Base-by-base conservation (phyloP, 2,329 filamentous ascomycete species). In the Clarireedia sp. region DNA sequence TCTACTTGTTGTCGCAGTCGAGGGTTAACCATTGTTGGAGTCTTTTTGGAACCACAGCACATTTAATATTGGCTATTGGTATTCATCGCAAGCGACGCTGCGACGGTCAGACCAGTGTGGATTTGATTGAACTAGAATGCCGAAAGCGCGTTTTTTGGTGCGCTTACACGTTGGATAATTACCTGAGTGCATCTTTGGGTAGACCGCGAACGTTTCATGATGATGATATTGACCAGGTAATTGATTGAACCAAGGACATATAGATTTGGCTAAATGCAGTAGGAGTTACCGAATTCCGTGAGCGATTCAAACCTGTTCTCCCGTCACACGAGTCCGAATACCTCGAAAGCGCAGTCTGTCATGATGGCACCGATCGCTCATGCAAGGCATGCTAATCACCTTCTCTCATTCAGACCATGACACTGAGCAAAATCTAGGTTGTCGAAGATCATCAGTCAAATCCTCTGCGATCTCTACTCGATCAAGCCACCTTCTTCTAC, bases 141-240 rank as follows among this genome's bases (percentile, higher is more conserved):
- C 72, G 78, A 3, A 77, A 76, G 58, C 71, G 79, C n/a, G 72
- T 81, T 0, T 85, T 87, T 51, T 86, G 83, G 83, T 80, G 78
- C 33, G 78, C 80, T 0, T 86, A 86, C 62, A 79, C 76, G 14
- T 69, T 86, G 3, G 82, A 86, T 63, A 82, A 79, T 50, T 86
- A 86, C 58, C 72, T 87, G 12, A 82, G 81, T 54, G 78, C 80
- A 19, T 78, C 81, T 49, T 74, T 85, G 9, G 83, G 83, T 1
- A 72, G 82, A 17, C 83, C 83, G 1, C 69, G 78, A 16, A 75
- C 81, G 2, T 80, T 85, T 48, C 82, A 82, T 56, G 80, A 85
- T 48, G 81, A 85, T 45, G 81, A 85, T 54, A 83, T 85, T 50
- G 82, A 85, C 58, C 80, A 84, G 59, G 62, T 61, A 50, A 46